These are phyloP conservation scores for Wickerhamiella brachini DNA, from an alignment of 805 yeast genomes.

Conservation along the genomic window DNA sequence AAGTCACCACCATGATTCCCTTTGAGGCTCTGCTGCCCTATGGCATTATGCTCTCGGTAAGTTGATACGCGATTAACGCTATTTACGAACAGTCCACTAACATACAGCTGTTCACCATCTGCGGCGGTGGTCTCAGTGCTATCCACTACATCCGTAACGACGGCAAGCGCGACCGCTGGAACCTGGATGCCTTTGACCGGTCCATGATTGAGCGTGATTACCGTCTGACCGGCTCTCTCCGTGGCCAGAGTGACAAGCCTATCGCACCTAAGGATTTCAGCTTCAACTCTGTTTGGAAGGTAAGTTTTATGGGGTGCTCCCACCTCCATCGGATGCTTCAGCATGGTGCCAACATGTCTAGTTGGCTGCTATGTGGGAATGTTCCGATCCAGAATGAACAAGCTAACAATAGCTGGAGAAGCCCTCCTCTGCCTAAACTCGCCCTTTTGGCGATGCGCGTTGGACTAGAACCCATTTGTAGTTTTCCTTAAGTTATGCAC, in stretches of 20 bases:
- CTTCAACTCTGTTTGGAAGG: slow-evolving; percentile 42
- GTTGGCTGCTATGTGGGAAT: too few relatives aligned
- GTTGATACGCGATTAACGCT: slow-evolving; percentile 16
- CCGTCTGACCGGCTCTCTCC: slow-evolving; percentile 56
- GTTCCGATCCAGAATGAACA: neutral
- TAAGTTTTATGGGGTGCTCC: slow-evolving; percentile 1
- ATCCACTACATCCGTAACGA: slow-evolving; percentile 34
- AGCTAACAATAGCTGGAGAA: slow-evolving; percentile 1
- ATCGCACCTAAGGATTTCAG: slow-evolving; percentile 68
- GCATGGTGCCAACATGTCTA: too few relatives aligned
- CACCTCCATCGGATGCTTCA: too few relatives aligned
- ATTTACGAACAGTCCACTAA: neutral
- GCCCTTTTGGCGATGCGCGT: neutral
- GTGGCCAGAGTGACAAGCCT: slow-evolving; percentile 55
- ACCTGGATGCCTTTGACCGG: slow-evolving; percentile 41
- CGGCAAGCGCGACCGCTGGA: slow-evolving; percentile 39
- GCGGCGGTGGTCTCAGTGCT: slow-evolving; percentile 38
- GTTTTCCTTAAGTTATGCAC: neutral
- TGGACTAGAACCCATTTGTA: neutral
- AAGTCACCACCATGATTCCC: slow-evolving; percentile 40
- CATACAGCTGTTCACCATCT: slow-evolving; percentile 33
- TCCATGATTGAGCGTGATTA: slow-evolving; percentile 55
- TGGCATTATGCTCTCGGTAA: slow-evolving; percentile 39
- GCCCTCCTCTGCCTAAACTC: neutral
- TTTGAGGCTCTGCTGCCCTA: slow-evolving; percentile 56